Evolutionary conservation across 225 moss, liverwort and hornwort species (phyloP).

Genomic region (Physcomitrium patens): DNA sequence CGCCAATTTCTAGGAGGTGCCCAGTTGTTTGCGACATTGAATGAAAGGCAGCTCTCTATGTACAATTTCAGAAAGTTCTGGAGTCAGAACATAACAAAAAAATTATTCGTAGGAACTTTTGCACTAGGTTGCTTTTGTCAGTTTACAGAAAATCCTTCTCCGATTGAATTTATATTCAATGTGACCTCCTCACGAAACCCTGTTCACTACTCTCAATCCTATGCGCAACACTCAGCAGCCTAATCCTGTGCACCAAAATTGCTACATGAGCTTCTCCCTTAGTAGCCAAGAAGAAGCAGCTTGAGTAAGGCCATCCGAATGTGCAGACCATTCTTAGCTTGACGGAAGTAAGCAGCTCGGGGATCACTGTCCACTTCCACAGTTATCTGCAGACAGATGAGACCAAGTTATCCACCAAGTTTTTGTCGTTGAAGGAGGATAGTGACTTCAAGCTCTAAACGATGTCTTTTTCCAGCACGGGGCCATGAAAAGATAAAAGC

Average conservation of each 20-base stretch:
- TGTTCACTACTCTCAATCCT: conserved; percentile 25
- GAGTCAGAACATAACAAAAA: conserved; percentile 17
- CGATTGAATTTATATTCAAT: conserved; percentile 29
- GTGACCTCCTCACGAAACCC: neutral
- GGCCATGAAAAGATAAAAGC: too few species aligned
- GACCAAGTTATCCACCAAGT: conserved; percentile 15
- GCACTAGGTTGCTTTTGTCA: conserved; percentile 11
- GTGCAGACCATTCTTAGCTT: conserved; percentile 94
- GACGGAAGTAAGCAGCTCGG: conserved; percentile 94
- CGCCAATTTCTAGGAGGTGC: too few species aligned
- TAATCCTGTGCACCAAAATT: conserved; percentile 43
- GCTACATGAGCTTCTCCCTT: conserved; percentile 21
- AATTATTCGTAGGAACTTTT: conserved; percentile 30
- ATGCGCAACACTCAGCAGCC: conserved; percentile 20
- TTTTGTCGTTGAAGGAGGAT: neutral
- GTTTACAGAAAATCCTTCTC: neutral
- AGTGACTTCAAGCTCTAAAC: too few species aligned
- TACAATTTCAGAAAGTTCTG: conserved; percentile 21
- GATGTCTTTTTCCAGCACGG: too few species aligned
- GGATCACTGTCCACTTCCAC: conserved; percentile 91
- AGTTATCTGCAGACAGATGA: conserved; percentile 64
- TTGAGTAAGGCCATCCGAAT: conserved; percentile 95
- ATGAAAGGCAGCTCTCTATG: neutral
- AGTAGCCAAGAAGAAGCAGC: conserved; percentile 80
- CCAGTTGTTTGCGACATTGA: conserved; percentile 7